Evolutionary conservation across 371 early-diverging fungal genomes (phyloP).

Genomic region (Lichtheimia hyalospora): DNA sequence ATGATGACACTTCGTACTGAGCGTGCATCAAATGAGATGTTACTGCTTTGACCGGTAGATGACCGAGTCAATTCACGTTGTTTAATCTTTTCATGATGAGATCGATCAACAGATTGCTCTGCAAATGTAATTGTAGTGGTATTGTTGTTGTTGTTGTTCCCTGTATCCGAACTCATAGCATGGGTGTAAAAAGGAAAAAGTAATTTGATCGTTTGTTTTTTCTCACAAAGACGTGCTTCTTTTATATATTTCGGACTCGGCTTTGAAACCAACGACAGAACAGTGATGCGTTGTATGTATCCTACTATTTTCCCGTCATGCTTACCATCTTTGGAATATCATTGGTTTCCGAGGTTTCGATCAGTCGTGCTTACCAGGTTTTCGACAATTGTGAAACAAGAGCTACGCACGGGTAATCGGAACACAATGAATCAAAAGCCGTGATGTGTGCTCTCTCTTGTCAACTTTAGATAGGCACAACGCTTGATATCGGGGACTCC

Average conservation of each 20-base stretch:
- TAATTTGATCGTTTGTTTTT: not conserved
- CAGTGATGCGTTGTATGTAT: too few relatives aligned
- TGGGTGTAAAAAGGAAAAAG: not conserved
- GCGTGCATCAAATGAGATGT: conserved; percentile 32
- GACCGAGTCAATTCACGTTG: conserved; percentile 31
- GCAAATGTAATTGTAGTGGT: conserved; percentile 23
- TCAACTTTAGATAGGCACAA: not conserved
- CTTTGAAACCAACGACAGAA: too few relatives aligned
- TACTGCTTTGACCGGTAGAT: conserved; percentile 30
- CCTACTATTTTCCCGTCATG: not conserved
- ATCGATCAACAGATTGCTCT: conserved; percentile 9
- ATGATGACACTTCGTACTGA: conserved; percentile 43
- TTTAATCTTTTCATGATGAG: conserved; percentile 25
- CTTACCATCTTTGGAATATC: not conserved
- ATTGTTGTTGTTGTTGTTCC: not conserved
- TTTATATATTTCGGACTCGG: too few relatives aligned
- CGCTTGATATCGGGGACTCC: too few relatives aligned
- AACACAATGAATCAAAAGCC: not conserved
- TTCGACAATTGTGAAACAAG: conserved; percentile 11
- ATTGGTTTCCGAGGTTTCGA: not conserved
- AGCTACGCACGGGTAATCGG: conserved; percentile 2
- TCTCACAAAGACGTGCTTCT: not conserved
- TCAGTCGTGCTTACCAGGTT: conserved; percentile 7
- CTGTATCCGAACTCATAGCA: not conserved
- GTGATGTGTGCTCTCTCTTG: not conserved